Base-by-base conservation (phyloP, 306 rosid genomes). In the Psophocarpus tetragonolobus region DNA sequence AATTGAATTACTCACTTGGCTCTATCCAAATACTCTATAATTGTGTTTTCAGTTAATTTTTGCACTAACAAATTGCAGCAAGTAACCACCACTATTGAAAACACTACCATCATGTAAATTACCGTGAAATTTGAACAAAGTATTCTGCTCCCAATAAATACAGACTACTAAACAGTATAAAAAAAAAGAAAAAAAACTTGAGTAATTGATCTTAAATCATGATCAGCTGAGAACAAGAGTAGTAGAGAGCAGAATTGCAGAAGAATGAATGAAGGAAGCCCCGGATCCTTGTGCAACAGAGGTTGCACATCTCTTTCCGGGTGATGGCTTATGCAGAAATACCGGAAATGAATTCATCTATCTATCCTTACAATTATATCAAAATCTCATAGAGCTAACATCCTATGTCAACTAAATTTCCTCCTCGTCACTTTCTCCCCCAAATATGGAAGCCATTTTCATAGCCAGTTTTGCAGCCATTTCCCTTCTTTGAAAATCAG, bases 381-480 rank as follows among this genome's bases (percentile, higher is more conserved):
- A 18, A 24, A 73, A 67, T 76, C 70, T 76, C 70, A 14, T 13
- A 64, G 30, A 74, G 45, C 68, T 45, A 38, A 36, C 45, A 54
- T 45, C 67, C 23, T 20, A 17, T 27, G 29, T 44, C 61, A 17
- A 53, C 82, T 83, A 80, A 72, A 64, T 83, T 83, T 86, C 88
- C 61, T 78, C 91, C 21, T 91, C 98, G 64, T 90, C 98, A 77
- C 94, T 91, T 24, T 72, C 86, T 26, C 90, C 98, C 61, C 90
- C 92, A 81, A 90, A 94, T 85, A 92, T 80, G 80, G 92, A 56
- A 65, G 97, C 98, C 97, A 92, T 90, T 88, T 89, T 92, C 94
- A 88, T 66, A 4, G 97, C 94, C 33, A 92, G 72, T 73, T 94
- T 90, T 53, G 97, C 97, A 2, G 97, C 97, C 96, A 85, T 94